A percentile compares a stretch with the other conserved stretches of the same genome.
Evolutionary conservation across 257 asterid genomes (phyloP).

Genomic region (Cinchona pubescens): DNA sequence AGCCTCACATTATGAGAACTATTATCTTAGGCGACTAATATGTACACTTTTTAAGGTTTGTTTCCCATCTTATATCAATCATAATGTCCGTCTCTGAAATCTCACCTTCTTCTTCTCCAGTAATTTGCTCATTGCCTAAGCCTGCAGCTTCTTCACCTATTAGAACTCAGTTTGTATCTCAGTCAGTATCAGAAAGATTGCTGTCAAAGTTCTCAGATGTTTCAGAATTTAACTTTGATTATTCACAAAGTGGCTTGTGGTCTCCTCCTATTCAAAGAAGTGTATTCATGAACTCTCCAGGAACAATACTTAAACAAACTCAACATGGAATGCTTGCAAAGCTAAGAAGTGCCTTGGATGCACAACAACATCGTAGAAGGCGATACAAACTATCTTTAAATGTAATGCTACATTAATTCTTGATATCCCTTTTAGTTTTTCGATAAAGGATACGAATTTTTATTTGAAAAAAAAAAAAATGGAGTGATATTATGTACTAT

Average conservation of each 20-base stretch:
- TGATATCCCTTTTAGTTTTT: neutral
- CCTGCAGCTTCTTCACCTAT: constrained; percentile 15
- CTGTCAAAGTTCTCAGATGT: constrained; percentile 64
- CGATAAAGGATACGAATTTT: neutral
- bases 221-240: constrained; percentile 68
- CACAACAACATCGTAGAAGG: constrained; percentile 30
- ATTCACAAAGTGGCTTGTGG: constrained; percentile 68
- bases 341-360: constrained; percentile 40
- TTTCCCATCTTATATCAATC: constrained; percentile 13
- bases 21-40: neutral
- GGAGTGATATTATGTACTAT: neutral
- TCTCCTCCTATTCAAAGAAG: constrained; percentile 78
- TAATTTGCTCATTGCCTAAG: constrained; percentile 6
- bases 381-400: constrained; percentile 52
- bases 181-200: constrained; percentile 60
- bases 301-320: constrained; percentile 38
- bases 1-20: constrained; percentile 14
- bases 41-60: constrained; percentile 12
- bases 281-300: constrained; percentile 53
- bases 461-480: neutral
- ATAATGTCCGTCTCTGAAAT: constrained; percentile 50
- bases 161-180: constrained; percentile 64
- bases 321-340: constrained; percentile 47
- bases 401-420: constrained; percentile 29
- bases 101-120: constrained; percentile 35